Percentiles rank a stretch among this genome's conserved stretches.
phyloP scores from a whole-genome alignment of 768 basidiomycete genomes.

The Tylopilus sp. region DNA sequence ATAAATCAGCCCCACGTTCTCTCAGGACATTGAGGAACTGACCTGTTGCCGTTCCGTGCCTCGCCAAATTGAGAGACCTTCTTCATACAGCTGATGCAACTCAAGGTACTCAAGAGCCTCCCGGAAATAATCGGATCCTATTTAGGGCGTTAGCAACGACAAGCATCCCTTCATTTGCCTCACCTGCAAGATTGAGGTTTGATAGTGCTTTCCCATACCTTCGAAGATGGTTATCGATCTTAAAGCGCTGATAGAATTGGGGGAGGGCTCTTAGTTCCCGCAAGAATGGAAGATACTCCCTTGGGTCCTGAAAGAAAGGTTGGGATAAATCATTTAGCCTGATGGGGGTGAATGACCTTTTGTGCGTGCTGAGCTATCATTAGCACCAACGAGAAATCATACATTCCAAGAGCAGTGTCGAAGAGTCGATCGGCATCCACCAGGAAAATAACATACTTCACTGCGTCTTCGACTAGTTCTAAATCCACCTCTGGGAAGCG shows the following conservation, averaged over 20 bases:
- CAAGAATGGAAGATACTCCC: constrained; percentile 97
- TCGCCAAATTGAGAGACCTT: constrained; percentile 74
- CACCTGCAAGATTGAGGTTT: constrained; percentile 75
- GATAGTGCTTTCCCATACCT: constrained; percentile 69
- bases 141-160: constrained; percentile 3
- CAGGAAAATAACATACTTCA: constrained; percentile 98
- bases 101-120: constrained; percentile 82
- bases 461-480: constrained; percentile 87
- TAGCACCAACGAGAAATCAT: constrained; percentile 92
- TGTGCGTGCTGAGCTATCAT: constrained; percentile 97
- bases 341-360: constrained; percentile 58
- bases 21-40: constrained; percentile 14
- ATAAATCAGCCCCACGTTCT: constrained; percentile 8
- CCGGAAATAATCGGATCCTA: constrained; percentile 68
- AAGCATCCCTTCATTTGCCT: constrained; percentile 5
- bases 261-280: constrained; percentile 77
- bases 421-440: constrained; percentile 90
- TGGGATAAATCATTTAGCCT: constrained; percentile 6
- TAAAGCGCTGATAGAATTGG: constrained; percentile 79
- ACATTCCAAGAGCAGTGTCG: constrained; percentile 96
- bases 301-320: constrained; percentile 74
- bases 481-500: constrained; percentile 43
- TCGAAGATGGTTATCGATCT: constrained; percentile 89
- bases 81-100: constrained; percentile 67
- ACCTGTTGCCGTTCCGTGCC: constrained; percentile 63